Conservation (phyloP, 306 rosid species). For the Corylus avellana region DNA sequence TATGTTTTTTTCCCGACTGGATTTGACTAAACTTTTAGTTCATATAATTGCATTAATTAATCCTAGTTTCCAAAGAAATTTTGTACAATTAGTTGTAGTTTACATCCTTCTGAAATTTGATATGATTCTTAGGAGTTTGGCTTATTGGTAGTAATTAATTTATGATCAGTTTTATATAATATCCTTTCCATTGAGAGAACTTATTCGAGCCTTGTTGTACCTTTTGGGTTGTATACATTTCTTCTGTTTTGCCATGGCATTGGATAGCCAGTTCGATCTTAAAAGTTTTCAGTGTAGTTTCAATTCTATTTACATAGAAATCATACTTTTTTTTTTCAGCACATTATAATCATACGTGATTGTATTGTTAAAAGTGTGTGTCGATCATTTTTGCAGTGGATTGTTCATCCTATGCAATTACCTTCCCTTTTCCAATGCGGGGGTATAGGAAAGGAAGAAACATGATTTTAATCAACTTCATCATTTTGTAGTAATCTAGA, state of each 20-base stretch:
- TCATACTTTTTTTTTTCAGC: background rate
- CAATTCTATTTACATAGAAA: background rate
- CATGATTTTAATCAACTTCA: background rate
- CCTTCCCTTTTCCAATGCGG: background rate
- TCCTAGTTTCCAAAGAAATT: background rate
- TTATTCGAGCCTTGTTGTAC: background rate
- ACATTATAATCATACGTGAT: background rate
- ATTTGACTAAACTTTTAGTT: constrained; percentile 12
- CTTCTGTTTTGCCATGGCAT: background rate
- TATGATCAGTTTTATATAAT: background rate
- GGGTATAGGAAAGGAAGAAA: background rate
- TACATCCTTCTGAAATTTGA: background rate
- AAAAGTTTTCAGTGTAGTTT: background rate
- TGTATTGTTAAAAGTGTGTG: background rate
- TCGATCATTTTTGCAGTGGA: background rate
- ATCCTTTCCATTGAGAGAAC: background rate
- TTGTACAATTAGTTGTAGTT: background rate
- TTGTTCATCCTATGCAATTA: background rate
- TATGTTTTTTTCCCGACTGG: constrained; percentile 35
- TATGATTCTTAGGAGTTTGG: background rate
- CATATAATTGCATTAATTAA: constrained; percentile 7
- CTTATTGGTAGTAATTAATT: background rate
- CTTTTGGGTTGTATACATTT: background rate
- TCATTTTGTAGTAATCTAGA: background rate
- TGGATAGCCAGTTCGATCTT: background rate